These are phyloP conservation scores for Globisporangium heterothallicum DNA, from an alignment of 352 stramenopile species.

Conservation along the genomic window DNA sequence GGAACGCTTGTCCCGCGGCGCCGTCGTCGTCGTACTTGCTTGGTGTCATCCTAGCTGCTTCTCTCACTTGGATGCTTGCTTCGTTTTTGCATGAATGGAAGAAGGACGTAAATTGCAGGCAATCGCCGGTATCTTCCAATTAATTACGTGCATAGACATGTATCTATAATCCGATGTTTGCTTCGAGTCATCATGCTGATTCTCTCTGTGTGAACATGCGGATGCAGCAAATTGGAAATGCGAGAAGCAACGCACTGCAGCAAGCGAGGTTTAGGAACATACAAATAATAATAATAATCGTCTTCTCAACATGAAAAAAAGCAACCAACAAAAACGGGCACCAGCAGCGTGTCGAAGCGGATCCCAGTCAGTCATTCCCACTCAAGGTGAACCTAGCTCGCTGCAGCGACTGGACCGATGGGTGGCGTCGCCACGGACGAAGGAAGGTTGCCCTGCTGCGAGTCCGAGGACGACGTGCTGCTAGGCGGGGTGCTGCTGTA, in stretches of 20 bases:
- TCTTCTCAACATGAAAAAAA: neutral
- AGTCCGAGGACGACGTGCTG: constrained; percentile 24
- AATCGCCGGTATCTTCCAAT: neutral
- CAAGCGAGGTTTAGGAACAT: no score
- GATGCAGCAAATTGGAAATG: no score
- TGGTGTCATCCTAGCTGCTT: neutral
- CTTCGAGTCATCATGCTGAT: no score
- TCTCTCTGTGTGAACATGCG: no score
- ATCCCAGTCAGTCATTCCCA: neutral
- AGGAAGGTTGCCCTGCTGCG: constrained; percentile 9
- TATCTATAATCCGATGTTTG: no score
- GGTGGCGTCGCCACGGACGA: neutral
- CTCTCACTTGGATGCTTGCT: neutral
- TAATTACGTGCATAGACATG: neutral
- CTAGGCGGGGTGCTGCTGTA: constrained; percentile 38
- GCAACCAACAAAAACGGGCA: neutral
- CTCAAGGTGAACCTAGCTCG: neutral
- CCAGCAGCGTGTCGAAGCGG: neutral
- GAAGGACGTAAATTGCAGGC: neutral
- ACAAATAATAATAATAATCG: neutral
- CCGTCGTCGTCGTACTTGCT: constrained; percentile 9
- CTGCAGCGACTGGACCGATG: neutral
- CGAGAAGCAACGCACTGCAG: no score
- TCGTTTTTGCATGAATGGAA: neutral
- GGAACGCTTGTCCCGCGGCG: constrained; percentile 23